Evolutionary conservation across 768 basidiomycete genomes (phyloP), one percentile per base, ranked within the genome.

Genomic region (Thelephora aurantiotincta): DNA sequence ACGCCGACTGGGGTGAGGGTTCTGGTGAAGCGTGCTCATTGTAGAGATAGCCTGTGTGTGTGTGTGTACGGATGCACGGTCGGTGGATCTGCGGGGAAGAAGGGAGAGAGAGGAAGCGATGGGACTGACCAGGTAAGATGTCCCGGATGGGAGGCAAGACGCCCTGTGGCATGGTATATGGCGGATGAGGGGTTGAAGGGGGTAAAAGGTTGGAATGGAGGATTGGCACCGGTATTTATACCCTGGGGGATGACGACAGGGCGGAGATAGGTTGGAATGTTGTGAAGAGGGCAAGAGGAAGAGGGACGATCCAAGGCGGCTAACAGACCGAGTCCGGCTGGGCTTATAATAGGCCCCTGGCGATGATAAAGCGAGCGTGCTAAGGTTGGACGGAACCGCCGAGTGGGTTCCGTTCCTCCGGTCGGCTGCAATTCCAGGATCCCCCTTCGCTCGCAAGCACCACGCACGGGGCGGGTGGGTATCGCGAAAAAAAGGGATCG

Each of bases 81-180:
- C 38, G 35, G 1, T 12, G 30, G n/a, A 12, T 30, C 14, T 44
- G 41, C 7, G 12, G 22, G 9, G 14, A 18, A 18, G 5, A 7
- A 35, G 41, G 11, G 5, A 33, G 33, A 41, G 35, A 22, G 23
- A 38, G n/a, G 38, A 6, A 13, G 34, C 4, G 30, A 33, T 18
- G 33, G 13, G 33, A 48, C 48, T 23, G 50, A 61, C 60, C 60
- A 22, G 60, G 60, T 47, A 61, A 56, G 50, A 61, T 52, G 20
- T 60, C 60, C 18, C 55, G 50, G 50, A 61, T 61, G 46, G 60
- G 56, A 20, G 60, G 60, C 35, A 61, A 53, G 1, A 58, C 55
- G 23, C 52, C 45, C 7, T 51, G 50, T 7, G 46, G 46, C 20
- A 41, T 41, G 38, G 45, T 48, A 33, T 47, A 43, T 11, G 48